These are phyloP conservation scores for Gossypium davidsonii DNA, from an alignment of 441 rosid species.

Conservation along the genomic window DNA sequence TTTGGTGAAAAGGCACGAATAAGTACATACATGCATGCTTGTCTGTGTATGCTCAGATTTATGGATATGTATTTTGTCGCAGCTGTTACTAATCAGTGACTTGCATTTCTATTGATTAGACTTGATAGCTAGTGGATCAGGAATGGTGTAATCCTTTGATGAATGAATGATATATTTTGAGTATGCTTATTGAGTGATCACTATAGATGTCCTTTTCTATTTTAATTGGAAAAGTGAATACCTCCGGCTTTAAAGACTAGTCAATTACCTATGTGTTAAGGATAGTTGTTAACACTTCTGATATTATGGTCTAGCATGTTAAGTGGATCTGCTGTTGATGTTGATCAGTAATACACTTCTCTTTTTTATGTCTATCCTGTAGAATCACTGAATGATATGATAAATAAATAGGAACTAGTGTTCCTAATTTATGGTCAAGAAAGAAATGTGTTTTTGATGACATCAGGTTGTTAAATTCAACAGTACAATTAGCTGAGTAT, in stretches of 20 bases:
- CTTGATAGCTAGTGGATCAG: background rate
- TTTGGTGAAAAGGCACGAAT: background rate
- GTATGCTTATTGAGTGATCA: background rate
- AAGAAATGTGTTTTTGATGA: background rate
- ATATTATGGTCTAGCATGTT: background rate
- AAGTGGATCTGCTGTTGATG: background rate
- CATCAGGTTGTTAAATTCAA: slow-evolving; percentile 6
- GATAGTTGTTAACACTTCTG: background rate
- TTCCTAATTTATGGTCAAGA: background rate
- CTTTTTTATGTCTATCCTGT: background rate
- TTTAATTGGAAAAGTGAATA: background rate
- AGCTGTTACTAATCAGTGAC: background rate
- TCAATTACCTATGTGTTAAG: background rate
- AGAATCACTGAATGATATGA: background rate
- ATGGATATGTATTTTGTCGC: background rate
- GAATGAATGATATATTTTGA: background rate
- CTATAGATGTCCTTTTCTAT: background rate
- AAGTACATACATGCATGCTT: background rate
- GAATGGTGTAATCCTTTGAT: background rate
- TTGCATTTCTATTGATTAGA: background rate
- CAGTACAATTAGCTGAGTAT: background rate
- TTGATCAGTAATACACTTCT: background rate
- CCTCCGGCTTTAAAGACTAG: slow-evolving; percentile 1
- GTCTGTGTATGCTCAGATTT: background rate
- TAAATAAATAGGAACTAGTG: background rate